These are phyloP conservation scores for Metschnikowia santaceciliae DNA, from an alignment of 805 yeast species.

Conservation along the genomic window DNA sequence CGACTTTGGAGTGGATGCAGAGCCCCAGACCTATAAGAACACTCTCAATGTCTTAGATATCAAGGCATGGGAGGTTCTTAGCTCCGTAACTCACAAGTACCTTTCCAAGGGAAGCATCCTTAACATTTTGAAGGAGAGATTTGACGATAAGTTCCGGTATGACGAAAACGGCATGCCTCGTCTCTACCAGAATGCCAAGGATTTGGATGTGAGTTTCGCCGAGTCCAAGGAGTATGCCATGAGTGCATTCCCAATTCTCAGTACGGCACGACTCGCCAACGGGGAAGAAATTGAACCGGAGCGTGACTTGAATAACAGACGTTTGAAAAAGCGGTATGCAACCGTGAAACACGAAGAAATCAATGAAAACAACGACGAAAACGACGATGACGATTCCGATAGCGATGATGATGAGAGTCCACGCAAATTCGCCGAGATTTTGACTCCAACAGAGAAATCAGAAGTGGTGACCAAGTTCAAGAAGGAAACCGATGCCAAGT, in stretches of 20 bases:
- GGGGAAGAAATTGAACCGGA: conserved; percentile 61
- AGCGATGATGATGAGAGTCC: conserved; percentile 17
- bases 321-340: conserved; percentile 19
- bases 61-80: conserved; percentile 63
- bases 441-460: conserved; percentile 54
- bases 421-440: conserved; percentile 53
- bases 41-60: conserved; percentile 44
- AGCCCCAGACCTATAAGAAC: conserved; percentile 36
- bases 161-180: conserved; percentile 80
- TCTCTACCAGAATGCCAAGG: conserved; percentile 69
- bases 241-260: conserved; percentile 53
- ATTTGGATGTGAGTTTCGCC: conserved; percentile 63
- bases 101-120: conserved; percentile 64
- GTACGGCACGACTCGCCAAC: conserved; percentile 49
- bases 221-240: conserved; percentile 58
- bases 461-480: conserved; percentile 58
- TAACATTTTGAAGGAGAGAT: conserved; percentile 65
- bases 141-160: conserved; percentile 80
- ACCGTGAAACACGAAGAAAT: conserved; percentile 37
- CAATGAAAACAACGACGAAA: conserved; percentile 19
- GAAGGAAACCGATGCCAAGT: conserved; percentile 73
- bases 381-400: conserved; percentile 16
- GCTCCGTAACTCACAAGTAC: conserved; percentile 55
- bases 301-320: conserved; percentile 37
- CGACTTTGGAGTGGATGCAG: conserved; percentile 68